These are phyloP conservation scores for Flaveria sonorensis DNA, from an alignment of 129 eudicot genomes.

Conservation along the genomic window DNA sequence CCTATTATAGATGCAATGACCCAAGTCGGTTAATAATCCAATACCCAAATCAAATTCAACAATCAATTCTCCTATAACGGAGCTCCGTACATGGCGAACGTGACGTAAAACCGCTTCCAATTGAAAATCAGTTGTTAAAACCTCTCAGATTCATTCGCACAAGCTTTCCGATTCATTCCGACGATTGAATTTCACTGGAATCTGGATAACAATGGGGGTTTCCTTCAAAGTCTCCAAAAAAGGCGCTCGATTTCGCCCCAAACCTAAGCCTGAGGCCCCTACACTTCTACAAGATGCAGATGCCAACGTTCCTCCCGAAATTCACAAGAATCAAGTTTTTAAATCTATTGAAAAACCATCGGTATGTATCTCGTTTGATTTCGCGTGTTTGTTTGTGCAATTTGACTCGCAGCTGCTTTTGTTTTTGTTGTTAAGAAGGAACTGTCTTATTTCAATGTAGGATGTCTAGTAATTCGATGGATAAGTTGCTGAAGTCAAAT, in stretches of 20 bases:
- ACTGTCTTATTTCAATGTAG: not conserved
- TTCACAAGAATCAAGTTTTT: not conserved
- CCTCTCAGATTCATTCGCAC: no score
- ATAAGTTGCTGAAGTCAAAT: not conserved
- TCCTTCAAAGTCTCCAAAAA: constrained; percentile 73
- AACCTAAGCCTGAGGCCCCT: constrained; percentile 39
- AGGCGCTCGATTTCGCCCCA: constrained; percentile 66
- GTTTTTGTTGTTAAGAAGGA: not conserved
- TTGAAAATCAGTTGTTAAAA: not conserved
- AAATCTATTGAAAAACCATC: constrained; percentile 17
- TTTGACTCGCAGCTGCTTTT: not conserved
- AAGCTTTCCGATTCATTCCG: not conserved
- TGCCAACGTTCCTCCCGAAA: constrained; percentile 26
- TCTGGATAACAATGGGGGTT: constrained; percentile 54
- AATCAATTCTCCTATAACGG: no score
- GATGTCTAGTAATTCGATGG: not conserved
- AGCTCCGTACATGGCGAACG: constrained; percentile 21
- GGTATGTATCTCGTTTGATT: constrained; percentile 31
- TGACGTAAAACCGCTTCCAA: not conserved
- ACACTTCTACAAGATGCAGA: constrained; percentile 26
- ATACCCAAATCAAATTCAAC: no score
- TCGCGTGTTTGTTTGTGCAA: not conserved
- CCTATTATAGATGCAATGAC: no score
- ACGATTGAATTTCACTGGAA: not conserved
- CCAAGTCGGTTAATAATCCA: no score